Percentiles rank a stretch among this genome's conserved stretches.
Conservation (phyloP, 164 flowering plant genomes). For the Taxillus chinensis region DNA sequence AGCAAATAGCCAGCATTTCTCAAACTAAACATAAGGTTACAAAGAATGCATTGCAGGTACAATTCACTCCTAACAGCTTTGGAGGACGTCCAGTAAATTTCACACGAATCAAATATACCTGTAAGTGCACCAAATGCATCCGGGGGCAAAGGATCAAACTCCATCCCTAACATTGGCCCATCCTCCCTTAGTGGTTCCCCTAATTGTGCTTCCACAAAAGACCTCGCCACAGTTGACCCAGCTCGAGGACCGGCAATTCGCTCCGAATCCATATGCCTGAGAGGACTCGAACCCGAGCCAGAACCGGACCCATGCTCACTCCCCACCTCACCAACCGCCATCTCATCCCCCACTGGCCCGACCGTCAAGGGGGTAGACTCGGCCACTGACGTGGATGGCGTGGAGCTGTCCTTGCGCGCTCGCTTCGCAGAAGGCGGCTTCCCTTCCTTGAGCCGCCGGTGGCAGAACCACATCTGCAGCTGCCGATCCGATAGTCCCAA, state of each 20-base stretch:
- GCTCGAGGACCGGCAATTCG: conserved; percentile 17
- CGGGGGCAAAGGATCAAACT: conserved; percentile 88
- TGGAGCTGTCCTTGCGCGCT: conserved; percentile 24
- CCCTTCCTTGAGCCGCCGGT: conserved; percentile 76
- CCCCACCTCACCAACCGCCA: conserved; percentile 18
- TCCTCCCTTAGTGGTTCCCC: conserved; percentile 78
- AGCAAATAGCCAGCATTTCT: no score
- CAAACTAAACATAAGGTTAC: no score
- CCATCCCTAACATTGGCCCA: conserved; percentile 89
- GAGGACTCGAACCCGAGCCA: conserved; percentile 42
- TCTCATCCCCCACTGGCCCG: conserved; percentile 16
- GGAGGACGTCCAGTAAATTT: not conserved
- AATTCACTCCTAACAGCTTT: no score
- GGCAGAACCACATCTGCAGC: conserved; percentile 97
- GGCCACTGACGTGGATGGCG: conserved; percentile 7
- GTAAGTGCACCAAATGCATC: conserved; percentile 83
- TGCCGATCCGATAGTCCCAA: conserved; percentile 79
- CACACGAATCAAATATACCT: conserved; percentile 27
- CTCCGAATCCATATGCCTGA: conserved; percentile 23
- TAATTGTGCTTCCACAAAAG: conserved; percentile 77
- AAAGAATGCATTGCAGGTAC: no score
- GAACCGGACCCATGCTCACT: conserved; percentile 35
- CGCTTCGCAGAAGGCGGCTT: conserved; percentile 39
- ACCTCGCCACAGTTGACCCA: conserved; percentile 39
- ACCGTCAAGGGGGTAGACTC: conserved; percentile 7